Conservation (phyloP, 768 basidiomycete genomes). For the Cubamyces sp. region DNA sequence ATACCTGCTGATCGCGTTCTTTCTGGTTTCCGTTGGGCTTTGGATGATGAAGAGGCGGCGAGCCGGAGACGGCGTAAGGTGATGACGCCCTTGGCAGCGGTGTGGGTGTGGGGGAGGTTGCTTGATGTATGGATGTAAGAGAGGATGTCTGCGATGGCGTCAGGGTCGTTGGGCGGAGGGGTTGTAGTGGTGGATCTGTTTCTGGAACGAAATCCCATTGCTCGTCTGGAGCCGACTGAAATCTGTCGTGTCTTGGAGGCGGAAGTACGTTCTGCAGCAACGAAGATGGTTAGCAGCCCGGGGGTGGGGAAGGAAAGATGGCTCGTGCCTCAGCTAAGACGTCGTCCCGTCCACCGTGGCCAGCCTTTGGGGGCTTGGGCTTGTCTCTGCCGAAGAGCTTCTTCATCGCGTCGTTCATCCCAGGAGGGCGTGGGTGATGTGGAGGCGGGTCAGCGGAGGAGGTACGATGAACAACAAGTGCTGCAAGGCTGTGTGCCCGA, state of each 20-base stretch:
- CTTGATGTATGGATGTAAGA: conserved; percentile 16
- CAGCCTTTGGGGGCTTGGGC: conserved; percentile 41
- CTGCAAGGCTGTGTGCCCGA: conserved; percentile 25
- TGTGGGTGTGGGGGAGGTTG: conserved; percentile 18
- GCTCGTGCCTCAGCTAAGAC: conserved; percentile 32
- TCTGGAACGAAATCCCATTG: conserved; percentile 33
- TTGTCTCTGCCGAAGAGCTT: conserved; percentile 62
- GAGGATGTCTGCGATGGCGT: conserved; percentile 19
- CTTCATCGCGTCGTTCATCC: conserved; percentile 47
- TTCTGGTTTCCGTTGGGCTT: conserved; percentile 24
- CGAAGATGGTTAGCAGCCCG: conserved; percentile 6
- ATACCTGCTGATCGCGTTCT: conserved; percentile 27
- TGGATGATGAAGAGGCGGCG: conserved; percentile 3
- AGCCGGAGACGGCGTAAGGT: conserved; percentile 16
- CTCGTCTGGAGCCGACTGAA: conserved; percentile 28
- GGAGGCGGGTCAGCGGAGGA: conserved; percentile 15
- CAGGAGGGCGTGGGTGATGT: conserved; percentile 8
- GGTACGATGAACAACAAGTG: conserved; percentile 18
- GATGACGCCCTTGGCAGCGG: conserved; percentile 19
- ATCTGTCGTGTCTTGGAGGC: conserved; percentile 22
- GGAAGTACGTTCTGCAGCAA: conserved; percentile 24
- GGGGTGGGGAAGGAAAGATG: conserved; percentile 16
- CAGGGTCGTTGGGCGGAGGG: conserved; percentile 17
- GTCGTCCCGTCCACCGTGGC: conserved; percentile 36
- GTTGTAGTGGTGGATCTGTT: conserved; percentile 20